A percentile compares a stretch with the other conserved stretches of the same genome.
phyloP scores from a whole-genome alignment of 345 rosid species.

The Euclidium syriacum region DNA sequence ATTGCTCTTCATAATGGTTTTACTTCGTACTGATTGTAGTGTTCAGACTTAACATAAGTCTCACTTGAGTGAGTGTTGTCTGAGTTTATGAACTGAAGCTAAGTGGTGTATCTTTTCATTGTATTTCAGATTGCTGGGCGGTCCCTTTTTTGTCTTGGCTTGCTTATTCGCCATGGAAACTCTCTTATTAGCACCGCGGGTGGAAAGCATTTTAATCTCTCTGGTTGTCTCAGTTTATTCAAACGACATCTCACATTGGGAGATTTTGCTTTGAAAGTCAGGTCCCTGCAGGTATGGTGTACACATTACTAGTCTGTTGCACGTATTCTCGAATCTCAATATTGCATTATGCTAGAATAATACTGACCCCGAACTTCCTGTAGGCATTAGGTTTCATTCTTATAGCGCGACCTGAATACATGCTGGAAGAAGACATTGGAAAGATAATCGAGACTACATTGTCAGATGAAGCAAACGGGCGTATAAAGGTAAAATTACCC shows the following conservation, averaged over 20 bases:
- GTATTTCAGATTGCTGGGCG: conserved; percentile 72
- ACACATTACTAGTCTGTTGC: background rate
- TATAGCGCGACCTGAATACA: conserved; percentile 91
- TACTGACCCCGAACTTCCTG: conserved; percentile 27
- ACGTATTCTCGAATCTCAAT: conserved; percentile 4
- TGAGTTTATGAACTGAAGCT: conserved; percentile 9
- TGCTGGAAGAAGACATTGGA: conserved; percentile 94
- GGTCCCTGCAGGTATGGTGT: conserved; percentile 84
- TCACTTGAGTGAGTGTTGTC: conserved; percentile 1
- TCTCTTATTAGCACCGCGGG: conserved; percentile 51
- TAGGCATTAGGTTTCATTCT: conserved; percentile 95
- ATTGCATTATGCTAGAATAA: conserved; percentile 14
- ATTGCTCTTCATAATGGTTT: background rate
- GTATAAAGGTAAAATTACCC: conserved; percentile 63
- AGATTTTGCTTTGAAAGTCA: conserved; percentile 73
- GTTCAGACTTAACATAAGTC: background rate
- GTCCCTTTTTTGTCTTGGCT: conserved; percentile 92
- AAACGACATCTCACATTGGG: conserved; percentile 73
- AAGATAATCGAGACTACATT: conserved; percentile 74
- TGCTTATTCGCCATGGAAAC: conserved; percentile 93
- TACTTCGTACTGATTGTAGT: background rate
- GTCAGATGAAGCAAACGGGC: conserved; percentile 59
- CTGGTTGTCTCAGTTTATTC: conserved; percentile 58
- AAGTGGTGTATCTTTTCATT: background rate
- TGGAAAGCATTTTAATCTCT: conserved; percentile 50